Base-by-base conservation (phyloP, 768 basidiomycete genomes). In the Tricholoma furcatifolium region DNA sequence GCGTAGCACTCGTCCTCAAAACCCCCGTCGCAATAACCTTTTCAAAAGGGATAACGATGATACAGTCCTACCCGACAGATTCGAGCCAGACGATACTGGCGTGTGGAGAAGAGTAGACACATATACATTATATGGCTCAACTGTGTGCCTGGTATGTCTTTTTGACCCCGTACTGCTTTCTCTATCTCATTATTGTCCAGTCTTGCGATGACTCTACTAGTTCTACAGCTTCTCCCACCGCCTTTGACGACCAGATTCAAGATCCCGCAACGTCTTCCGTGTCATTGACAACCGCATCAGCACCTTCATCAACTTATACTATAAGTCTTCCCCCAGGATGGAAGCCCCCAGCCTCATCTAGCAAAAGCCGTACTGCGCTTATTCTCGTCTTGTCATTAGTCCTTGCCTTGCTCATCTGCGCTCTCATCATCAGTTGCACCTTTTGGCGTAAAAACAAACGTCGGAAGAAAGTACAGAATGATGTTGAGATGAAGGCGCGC, bases 81-180 rank as follows among this genome's bases (percentile, higher is more conserved):
- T 76, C 64, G 67, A 71, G 35, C 62, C 73, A 57, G 81, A 71
- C n/a, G 34, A 66, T 10, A 83, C 86, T 70, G 81, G 78, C 4
- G 59, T 71, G 49, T 88, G 86, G 86, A 75, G 77, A 39, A 80
- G 74, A 63, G 72, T 78, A 2, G 69, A 72, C 8, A 59, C 63
- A 23, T 89, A 84, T 70, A 79, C 83, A 11, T 68, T 88, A 35
- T 88, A 84, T 59, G 88, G 88, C n/a, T 84, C 83, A n/a, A 80
- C 83, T 12, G 72, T 85, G 35, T 80, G 85, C 62, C 54, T 70
- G n/a, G 81, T 81, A 60, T 71, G 82, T 72, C 50, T 17, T 30
- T 40, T 40, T 38, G 55, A 21, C 44, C 32, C 34, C 35, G 18
- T 2, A 20, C 24, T 14, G 17, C 48, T 36, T 12, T 11, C 27